phyloP scores from a whole-genome alignment of 2,329 filamentous ascomycete species.

The Phoma sp. region DNA sequence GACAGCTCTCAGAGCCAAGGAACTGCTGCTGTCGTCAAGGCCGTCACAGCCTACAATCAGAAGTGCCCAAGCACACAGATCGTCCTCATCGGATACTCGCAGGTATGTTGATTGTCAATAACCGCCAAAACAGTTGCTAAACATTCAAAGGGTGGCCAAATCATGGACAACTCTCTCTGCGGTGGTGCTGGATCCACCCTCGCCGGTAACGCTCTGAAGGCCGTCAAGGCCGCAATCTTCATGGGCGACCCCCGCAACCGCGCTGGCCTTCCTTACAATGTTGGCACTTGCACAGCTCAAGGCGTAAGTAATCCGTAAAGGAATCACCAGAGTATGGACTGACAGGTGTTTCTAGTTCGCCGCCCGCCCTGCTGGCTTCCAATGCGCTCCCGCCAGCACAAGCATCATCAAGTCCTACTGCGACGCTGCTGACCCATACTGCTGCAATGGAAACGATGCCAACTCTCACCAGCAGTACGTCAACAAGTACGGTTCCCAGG shows the following conservation, averaged over 20 bases:
- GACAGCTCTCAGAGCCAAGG: slow-evolving; percentile 66
- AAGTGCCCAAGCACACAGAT: slow-evolving; percentile 65
- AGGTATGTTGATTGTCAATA: slow-evolving; percentile 49
- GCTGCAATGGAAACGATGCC: slow-evolving; percentile 69
- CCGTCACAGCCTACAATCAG: slow-evolving; percentile 65
- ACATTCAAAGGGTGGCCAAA: slow-evolving; percentile 63
- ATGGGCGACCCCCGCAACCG: slow-evolving; percentile 69
- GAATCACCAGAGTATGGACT: not conserved
- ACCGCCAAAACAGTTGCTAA: slow-evolving; percentile 10
- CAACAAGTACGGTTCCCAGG: slow-evolving; percentile 65
- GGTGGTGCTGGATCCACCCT: slow-evolving; percentile 61
- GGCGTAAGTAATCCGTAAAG: slow-evolving; percentile 58
- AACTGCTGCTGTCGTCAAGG: slow-evolving; percentile 64
- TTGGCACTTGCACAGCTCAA: slow-evolving; percentile 65
- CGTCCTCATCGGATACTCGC: slow-evolving; percentile 69
- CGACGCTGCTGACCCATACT: slow-evolving; percentile 69
- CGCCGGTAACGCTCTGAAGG: slow-evolving; percentile 58
- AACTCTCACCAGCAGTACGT: slow-evolving; percentile 70
- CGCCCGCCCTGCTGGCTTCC: slow-evolving; percentile 64
- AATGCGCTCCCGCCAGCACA: slow-evolving; percentile 59
- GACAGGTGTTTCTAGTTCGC: slow-evolving; percentile 60
- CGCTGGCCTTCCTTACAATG: slow-evolving; percentile 64
- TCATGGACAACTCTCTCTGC: slow-evolving; percentile 68
- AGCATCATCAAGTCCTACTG: slow-evolving; percentile 71
- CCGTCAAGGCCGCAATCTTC: slow-evolving; percentile 70